A percentile compares a stretch with the other conserved stretches of the same genome.
Evolutionary conservation across 768 basidiomycete species (phyloP).

Genomic region (Leccinum obscurum): DNA sequence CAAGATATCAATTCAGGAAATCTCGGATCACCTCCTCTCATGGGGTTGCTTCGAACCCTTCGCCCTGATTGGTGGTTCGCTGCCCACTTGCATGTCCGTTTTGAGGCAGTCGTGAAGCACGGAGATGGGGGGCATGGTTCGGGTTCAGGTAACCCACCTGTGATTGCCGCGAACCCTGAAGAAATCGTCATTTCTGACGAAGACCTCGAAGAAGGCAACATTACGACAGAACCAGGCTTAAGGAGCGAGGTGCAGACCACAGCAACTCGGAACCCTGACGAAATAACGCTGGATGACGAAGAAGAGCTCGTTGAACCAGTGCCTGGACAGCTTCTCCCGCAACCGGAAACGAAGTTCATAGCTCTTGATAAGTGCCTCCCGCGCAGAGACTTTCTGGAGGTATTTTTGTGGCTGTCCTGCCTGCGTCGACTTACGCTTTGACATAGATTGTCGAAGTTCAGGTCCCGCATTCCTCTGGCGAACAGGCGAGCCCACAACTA

Average conservation of each 20-base stretch:
- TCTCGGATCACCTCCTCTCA: slow-evolving; percentile 86
- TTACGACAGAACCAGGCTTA: slow-evolving; percentile 1
- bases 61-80: slow-evolving; percentile 90
- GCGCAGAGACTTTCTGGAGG: slow-evolving; percentile 78
- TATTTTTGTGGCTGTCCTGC: slow-evolving; percentile 27
- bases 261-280: slow-evolving; percentile 48
- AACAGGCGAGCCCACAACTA: slow-evolving; percentile 38
- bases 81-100: slow-evolving; percentile 88
- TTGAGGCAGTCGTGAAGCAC: slow-evolving; percentile 68
- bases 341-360: slow-evolving; percentile 68
- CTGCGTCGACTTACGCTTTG: background rate
- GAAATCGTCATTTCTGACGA: slow-evolving; percentile 41
- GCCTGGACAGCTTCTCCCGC: slow-evolving; percentile 27
- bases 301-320: slow-evolving; percentile 43
- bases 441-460: slow-evolving; percentile 72
- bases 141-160: background rate
- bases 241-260: slow-evolving; percentile 37
- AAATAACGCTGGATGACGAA: slow-evolving; percentile 49
- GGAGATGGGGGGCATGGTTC: slow-evolving; percentile 10
- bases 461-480: slow-evolving; percentile 14
- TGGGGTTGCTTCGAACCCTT: slow-evolving; percentile 69
- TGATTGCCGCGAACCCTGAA: slow-evolving; percentile 34
- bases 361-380: slow-evolving; percentile 90
- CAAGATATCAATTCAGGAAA: slow-evolving; percentile 63
- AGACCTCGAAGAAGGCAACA: slow-evolving; percentile 24